Base-by-base conservation (phyloP, 2,329 filamentous ascomycete species). In the Calonectria montana region DNA sequence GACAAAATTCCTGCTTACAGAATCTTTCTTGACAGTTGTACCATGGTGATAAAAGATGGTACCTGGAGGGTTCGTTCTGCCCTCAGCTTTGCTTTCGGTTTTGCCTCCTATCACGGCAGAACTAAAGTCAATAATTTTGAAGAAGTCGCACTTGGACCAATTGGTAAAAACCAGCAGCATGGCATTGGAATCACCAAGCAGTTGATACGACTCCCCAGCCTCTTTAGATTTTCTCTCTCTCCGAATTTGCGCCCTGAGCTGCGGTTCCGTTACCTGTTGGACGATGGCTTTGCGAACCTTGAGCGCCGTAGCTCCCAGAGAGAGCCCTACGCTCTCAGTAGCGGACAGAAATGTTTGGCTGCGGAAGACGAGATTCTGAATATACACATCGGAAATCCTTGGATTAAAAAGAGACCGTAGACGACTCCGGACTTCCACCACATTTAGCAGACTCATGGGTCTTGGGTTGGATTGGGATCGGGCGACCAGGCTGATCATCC, bases 101-200 rank as follows among this genome's bases (percentile, higher is more conserved):
- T 59, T 59, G 53, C 5, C 31, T 8, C 31, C 53, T 16, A 41
- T 21, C 7, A 59, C 53, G 2, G 53, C 53, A 39, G 53, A n/a
- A 6, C 53, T 35, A 21, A 59, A 59, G 18, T 59, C 29, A 4
- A 59, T 59, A 1, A 16, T 25, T 3, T 59, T 59, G 53, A 59
- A 59, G 35, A 59, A 59, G 53, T 59, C 53, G 31, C 53, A 59
- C 53, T 59, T 59, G 31, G 53, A 39, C 53, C 53, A 59, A 23
- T 59, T 59, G 53, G 53, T 59, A 6, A 59, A 59, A 18, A 59
- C 53, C 4, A 59, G 21, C 2, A 59, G 15, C 53, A 59, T 59
- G 31, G 53, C 31, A 6, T 37, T 59, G 21, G 53, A 59, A 1
- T 59, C 53, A 10, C 53, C 53, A 9, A 59, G 31, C 12, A 59